A percentile compares a stretch with the other conserved stretches of the same genome.
phyloP scores from a whole-genome alignment of 495 filamentous ascomycete species.

The Xylaria grammica region DNA sequence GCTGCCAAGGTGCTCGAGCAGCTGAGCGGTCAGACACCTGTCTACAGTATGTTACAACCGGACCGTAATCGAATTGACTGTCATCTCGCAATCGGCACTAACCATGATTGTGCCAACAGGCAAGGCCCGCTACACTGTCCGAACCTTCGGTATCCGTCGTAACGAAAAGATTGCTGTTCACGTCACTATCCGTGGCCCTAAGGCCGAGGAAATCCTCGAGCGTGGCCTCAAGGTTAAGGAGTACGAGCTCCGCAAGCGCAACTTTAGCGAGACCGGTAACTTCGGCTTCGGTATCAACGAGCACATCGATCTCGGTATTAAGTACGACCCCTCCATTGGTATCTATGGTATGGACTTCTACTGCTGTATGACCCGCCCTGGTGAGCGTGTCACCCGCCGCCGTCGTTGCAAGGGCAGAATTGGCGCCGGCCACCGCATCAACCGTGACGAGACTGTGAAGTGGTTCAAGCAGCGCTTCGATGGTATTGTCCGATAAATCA shows the following conservation, averaged over 20 bases:
- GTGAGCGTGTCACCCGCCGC: constrained; percentile 95
- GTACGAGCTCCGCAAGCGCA: constrained; percentile 97
- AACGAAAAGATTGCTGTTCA: constrained; percentile 99
- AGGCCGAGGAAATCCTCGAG: constrained; percentile 99
- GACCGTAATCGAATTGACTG: constrained; percentile 30
- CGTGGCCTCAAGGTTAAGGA: constrained; percentile 99
- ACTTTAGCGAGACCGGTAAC: constrained; percentile 99
- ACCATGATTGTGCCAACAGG: constrained; percentile 52
- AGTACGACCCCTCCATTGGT: constrained; percentile 99
- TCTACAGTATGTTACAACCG: constrained; percentile 74
- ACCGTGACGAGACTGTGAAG: constrained; percentile 89
- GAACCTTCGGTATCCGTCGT: constrained; percentile 99
- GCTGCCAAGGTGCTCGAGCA: constrained; percentile 99
- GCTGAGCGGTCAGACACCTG: constrained; percentile 98
- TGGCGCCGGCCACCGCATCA: constrained; percentile 90
- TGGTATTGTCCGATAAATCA: constrained; percentile 89
- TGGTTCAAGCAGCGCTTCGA: constrained; percentile 99
- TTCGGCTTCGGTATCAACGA: constrained; percentile 99
- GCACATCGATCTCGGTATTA: constrained; percentile 99
- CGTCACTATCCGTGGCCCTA: constrained; percentile 99
- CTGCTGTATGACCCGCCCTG: constrained; percentile 99
- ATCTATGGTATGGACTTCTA: constrained; percentile 99
- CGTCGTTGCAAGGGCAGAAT: constrained; percentile 85
- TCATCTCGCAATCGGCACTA: constrained; percentile 16
- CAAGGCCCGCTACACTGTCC: constrained; percentile 99